Percentiles rank a stretch among this genome's conserved stretches.
phyloP scores from a whole-genome alignment of 2,329 filamentous ascomycete genomes.

The Xylaria sp. region DNA sequence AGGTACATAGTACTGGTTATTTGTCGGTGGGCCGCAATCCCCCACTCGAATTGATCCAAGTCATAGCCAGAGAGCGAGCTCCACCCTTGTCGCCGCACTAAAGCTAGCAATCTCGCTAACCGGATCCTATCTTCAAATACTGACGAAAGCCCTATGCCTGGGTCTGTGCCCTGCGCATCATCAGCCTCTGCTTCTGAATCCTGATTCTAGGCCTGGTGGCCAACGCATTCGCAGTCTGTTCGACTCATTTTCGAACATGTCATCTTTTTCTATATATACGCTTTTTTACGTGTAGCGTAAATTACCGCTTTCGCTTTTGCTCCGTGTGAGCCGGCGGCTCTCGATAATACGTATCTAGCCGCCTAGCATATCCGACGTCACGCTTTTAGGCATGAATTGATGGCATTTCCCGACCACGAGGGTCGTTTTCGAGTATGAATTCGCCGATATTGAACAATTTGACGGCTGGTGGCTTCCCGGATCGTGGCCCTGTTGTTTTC shows the following conservation, averaged over 20 bases:
- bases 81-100: constrained; percentile 30
- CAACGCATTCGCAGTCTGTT: constrained; percentile 3
- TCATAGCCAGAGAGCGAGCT: constrained; percentile 22
- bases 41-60: constrained; percentile 30
- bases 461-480: constrained; percentile 41
- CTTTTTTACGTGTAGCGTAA: constrained; percentile 23
- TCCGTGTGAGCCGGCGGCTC: constrained; percentile 22
- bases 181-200: constrained; percentile 13
- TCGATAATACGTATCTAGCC: background rate
- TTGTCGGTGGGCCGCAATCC: constrained; percentile 28
- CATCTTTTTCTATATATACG: constrained; percentile 19
- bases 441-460: constrained; percentile 35
- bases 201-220: constrained; percentile 11
- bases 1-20: background rate
- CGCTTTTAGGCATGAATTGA: constrained; percentile 41
- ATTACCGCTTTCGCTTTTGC: constrained; percentile 18
- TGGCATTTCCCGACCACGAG: constrained; percentile 39
- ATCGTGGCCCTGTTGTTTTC: constrained; percentile 71
- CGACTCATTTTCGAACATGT: constrained; percentile 31
- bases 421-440: constrained; percentile 44
- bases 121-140: constrained; percentile 24
- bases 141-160: constrained; percentile 17
- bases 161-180: constrained; percentile 17
- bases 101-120: constrained; percentile 29
- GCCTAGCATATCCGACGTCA: constrained; percentile 17